These are phyloP conservation scores for Eucalyptus leucophloia DNA, from an alignment of 345 rosid species.

Conservation along the genomic window DNA sequence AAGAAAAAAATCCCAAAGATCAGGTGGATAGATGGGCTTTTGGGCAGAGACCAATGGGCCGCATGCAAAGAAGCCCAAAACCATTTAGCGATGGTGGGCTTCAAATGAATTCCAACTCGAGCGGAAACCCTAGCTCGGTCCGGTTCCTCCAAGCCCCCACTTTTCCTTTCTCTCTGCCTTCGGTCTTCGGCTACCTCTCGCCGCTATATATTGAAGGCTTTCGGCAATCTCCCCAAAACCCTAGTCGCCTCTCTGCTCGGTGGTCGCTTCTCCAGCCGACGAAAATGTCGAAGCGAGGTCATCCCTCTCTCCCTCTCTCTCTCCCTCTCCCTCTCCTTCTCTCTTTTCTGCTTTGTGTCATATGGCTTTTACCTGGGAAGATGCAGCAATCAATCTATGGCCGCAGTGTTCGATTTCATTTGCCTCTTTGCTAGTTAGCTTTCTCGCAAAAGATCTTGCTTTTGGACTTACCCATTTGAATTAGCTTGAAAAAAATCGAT, in stretches of 20 bases:
- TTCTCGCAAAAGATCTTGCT: not conserved
- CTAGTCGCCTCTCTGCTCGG: not conserved
- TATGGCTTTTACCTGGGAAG: not conserved
- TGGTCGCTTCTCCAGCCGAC: conserved; percentile 3
- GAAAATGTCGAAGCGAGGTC: conserved; percentile 93
- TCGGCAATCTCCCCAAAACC: not conserved
- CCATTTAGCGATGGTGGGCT: not conserved
- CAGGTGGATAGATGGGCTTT: not conserved
- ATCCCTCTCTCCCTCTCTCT: not conserved
- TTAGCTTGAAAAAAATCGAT: not conserved
- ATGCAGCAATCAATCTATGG: not conserved
- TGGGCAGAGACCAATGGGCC: not conserved
- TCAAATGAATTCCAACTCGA: not conserved
- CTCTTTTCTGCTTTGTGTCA: not conserved
- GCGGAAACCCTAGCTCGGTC: not conserved
- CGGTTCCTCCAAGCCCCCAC: not conserved
- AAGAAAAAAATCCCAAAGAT: rapidly evolving
- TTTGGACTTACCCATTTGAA: not conserved
- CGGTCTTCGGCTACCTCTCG: not conserved
- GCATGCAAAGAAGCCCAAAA: not conserved
- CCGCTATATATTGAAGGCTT: not conserved
- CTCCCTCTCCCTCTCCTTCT: not conserved
- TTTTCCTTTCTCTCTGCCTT: not conserved
- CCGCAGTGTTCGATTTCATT: not conserved
- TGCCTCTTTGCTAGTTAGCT: not conserved